Evolutionary conservation across 768 basidiomycete genomes (phyloP), one percentile per base, ranked within the genome.

Genomic region (Boletellus sp.): DNA sequence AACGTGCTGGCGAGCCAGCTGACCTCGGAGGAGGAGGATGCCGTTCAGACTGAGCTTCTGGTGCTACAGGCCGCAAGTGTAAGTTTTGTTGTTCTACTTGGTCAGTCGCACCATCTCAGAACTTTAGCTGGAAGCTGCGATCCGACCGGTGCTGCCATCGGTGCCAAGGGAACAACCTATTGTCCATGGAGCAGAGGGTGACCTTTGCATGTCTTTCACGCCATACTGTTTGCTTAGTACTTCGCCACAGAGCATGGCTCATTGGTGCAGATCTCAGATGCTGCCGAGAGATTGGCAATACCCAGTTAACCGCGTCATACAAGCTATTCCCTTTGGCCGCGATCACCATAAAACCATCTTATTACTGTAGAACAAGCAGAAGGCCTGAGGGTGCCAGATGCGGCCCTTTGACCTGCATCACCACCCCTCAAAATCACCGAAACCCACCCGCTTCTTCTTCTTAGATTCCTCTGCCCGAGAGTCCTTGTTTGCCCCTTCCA

Each of bases 401-500:
- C 45, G 8, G 32, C 3, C 15, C 12, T 12, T 15, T 19, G 5
- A 32, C 35, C n/a, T 22, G 17, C 40, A 45, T 63, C 51, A 94
- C 90, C 90, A 94, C 31, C 79, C 81, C 22, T 85, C 83, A 50
- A 94, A 94, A 63, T 93, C 76, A n/a, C 94, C 94, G 69, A 98
- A 97, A 1, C 94, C 94, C 34, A 85, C 65, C 55, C 80, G 85
- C 59, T 87, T 80, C 70, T 87, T 88, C 77, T 94, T 95, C 66
- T 85, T 87, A 47, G 70, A 68, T 32, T 85, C 80, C 42, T 79
- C 78, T 16, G 39, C 48, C 40, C 39, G 44, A 46, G n/a, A 44
- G 52, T 13, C 46, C 33, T 43, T 52, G 57, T 37, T 40, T 6
- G 19, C n/a, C 58, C 54, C 50, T 59, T 71, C 55, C 20, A 31